phyloP scores from a whole-genome alignment of 2,329 filamentous ascomycete species.

The Ceratocystis diversiconidia region DNA sequence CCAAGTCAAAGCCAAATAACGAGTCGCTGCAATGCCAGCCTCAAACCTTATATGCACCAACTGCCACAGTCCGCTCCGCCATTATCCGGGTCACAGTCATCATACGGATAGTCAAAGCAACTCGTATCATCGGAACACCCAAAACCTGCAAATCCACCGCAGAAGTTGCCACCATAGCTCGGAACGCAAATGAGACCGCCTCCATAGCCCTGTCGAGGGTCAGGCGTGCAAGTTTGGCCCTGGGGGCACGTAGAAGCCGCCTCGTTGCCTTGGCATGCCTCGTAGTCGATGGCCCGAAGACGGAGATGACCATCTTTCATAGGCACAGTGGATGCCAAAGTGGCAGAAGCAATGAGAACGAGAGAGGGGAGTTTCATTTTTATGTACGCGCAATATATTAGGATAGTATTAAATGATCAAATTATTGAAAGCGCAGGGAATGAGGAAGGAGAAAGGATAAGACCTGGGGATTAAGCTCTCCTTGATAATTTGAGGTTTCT shows the following conservation, averaged over 20 bases:
- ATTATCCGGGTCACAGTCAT: slow-evolving; percentile 1
- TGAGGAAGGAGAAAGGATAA: neutral
- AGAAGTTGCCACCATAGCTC: neutral
- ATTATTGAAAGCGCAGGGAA: neutral
- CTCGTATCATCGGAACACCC: neutral
- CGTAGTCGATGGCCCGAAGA: neutral
- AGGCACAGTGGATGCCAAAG: neutral
- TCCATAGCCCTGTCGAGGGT: neutral
- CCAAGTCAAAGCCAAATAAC: too few relatives aligned
- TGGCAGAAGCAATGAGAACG: neutral
- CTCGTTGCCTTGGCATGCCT: neutral
- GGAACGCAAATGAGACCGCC: neutral
- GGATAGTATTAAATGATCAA: too few relatives aligned
- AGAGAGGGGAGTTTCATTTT: neutral
- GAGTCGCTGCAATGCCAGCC: too few relatives aligned
- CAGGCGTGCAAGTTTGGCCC: neutral
- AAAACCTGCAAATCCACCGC: neutral
- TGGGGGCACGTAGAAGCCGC: neutral
- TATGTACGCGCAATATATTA: neutral
- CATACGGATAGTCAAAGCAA: slow-evolving; percentile 3
- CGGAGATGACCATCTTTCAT: neutral
- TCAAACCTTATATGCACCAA: neutral
- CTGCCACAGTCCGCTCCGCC: neutral
- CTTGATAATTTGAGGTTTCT: too few relatives aligned
- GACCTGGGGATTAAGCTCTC: neutral